Base-by-base conservation (phyloP, 2,329 filamentous ascomycete genomes). In the Teratosphaeria epicoccoides region DNA sequence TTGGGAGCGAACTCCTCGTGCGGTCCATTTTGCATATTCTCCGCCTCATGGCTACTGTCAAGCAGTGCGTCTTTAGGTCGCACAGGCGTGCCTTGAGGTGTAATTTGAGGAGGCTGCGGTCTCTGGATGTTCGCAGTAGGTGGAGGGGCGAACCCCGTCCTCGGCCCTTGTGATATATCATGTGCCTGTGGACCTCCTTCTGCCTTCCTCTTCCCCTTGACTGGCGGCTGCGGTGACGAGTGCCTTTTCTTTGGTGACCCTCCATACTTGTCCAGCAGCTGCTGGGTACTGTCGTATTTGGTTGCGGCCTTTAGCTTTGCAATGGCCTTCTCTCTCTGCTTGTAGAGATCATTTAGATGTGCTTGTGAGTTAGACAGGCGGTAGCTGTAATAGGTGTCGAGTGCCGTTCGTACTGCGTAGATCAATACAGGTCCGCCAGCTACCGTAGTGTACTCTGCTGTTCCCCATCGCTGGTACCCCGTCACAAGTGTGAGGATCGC, bases 241-340 rank as follows among this genome's bases (percentile, higher is more conserved):
- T 60, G 55, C 26, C 52, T 56, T 55, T 55, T 70, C 57, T 46
- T 46, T 22, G 83, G 81, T 20, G 76, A 73, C 9, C 82, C 86
- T 29, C 89, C 90, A 67, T 98, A 98, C 63, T 97, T 98, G 63
- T 97, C 88, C 10, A 98, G 79, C 54, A 98, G 72, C 66, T 96
- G 83, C 63, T 94, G 82, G 1, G 93, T 98, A 26, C 90, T 93
- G 70, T 97, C 88, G 72, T 96, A 98, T 68, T 87, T 95, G 28
- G 93, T 98, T 24, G 90, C 90, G 53, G 85, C 83, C 71, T 98
- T 98, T 57, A 98, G 81, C 70, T 90, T 90, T 67, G 95, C 85
- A 58, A 98, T 97, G 1, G 90, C 95, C 61, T 82, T 82, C 53
- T 87, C 82, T 50, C 91, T 83, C 68, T 96, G 87, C 50, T 82